These are phyloP conservation scores for Tuber umbilicatum DNA, from an alignment of 495 filamentous ascomycete species.

Conservation along the genomic window DNA sequence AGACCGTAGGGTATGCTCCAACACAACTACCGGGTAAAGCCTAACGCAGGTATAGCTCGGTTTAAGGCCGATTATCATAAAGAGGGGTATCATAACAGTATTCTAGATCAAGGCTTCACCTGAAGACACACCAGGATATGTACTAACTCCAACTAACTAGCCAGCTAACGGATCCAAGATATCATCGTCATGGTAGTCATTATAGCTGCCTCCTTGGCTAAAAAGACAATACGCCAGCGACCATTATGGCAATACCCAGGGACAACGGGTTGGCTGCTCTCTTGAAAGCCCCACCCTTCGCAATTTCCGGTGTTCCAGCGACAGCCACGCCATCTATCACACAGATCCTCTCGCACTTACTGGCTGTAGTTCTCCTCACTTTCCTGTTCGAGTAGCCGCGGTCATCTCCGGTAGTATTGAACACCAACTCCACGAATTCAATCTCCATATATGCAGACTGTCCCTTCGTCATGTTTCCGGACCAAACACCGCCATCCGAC, in stretches of 20 bases:
- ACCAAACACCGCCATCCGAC: conserved; percentile 69
- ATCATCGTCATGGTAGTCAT: background rate
- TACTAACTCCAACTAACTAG: background rate
- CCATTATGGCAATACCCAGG: background rate
- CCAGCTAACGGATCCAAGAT: background rate
- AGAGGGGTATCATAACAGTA: background rate
- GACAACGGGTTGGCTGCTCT: background rate
- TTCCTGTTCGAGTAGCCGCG: background rate
- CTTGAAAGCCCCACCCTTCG: background rate
- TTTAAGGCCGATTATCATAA: background rate
- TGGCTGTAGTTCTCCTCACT: background rate
- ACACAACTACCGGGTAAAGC: too few species aligned
- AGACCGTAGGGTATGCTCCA: too few species aligned
- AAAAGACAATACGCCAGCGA: background rate
- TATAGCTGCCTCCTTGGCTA: background rate
- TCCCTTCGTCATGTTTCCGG: conserved; percentile 60
- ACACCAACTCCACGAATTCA: conserved; percentile 68
- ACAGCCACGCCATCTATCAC: conserved; percentile 22
- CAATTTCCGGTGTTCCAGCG: conserved; percentile 15
- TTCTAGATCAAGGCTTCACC: background rate
- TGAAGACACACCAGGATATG: background rate
- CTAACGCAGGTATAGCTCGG: too few species aligned
- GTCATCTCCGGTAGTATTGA: conserved; percentile 47
- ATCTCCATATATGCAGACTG: conserved; percentile 60
- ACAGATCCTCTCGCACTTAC: conserved; percentile 24